A percentile compares a stretch with the other conserved stretches of the same genome.
These are phyloP conservation scores for Nevesoporus exiguus DNA, from an alignment of 768 basidiomycete species.

Conservation along the genomic window DNA sequence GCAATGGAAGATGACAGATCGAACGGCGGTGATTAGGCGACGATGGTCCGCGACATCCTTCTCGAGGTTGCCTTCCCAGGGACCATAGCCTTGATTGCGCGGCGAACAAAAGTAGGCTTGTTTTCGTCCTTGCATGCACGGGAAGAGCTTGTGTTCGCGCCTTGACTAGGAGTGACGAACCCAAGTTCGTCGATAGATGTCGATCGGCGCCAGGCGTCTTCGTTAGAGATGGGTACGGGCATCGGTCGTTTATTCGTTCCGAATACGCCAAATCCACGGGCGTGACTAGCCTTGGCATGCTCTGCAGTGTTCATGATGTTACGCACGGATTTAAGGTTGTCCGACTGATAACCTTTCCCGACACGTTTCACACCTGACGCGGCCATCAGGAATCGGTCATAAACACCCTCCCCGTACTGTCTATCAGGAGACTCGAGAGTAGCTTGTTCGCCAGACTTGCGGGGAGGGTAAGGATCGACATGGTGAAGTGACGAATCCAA, in stretches of 20 bases:
- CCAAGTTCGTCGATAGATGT: slow-evolving; percentile 68
- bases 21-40: slow-evolving; percentile 15
- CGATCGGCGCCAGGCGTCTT: slow-evolving; percentile 45
- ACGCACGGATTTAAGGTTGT: slow-evolving; percentile 45
- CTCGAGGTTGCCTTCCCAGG: slow-evolving; percentile 56
- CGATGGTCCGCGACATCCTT: slow-evolving; percentile 43
- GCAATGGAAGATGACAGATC: neutral
- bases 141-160: slow-evolving; percentile 18
- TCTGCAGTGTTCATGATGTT: slow-evolving; percentile 28
- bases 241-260: slow-evolving; percentile 47
- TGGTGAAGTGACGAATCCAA: slow-evolving; percentile 58
- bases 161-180: slow-evolving; percentile 39
- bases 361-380: slow-evolving; percentile 76
- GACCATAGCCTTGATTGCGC: slow-evolving; percentile 75
- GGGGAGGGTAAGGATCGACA: slow-evolving; percentile 62
- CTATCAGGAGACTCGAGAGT: slow-evolving; percentile 53
- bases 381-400: slow-evolving; percentile 81
- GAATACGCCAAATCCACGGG: slow-evolving; percentile 29
- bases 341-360: slow-evolving; percentile 79
- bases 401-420: slow-evolving; percentile 67
- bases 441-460: slow-evolving; percentile 36
- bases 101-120: slow-evolving; percentile 53
- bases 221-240: slow-evolving; percentile 73
- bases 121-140: slow-evolving; percentile 43
- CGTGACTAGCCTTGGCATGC: slow-evolving; percentile 14